Evolutionary conservation across 1,284 basidiomycete genomes (phyloP).

Genomic region (Sporisorium exsertum): DNA sequence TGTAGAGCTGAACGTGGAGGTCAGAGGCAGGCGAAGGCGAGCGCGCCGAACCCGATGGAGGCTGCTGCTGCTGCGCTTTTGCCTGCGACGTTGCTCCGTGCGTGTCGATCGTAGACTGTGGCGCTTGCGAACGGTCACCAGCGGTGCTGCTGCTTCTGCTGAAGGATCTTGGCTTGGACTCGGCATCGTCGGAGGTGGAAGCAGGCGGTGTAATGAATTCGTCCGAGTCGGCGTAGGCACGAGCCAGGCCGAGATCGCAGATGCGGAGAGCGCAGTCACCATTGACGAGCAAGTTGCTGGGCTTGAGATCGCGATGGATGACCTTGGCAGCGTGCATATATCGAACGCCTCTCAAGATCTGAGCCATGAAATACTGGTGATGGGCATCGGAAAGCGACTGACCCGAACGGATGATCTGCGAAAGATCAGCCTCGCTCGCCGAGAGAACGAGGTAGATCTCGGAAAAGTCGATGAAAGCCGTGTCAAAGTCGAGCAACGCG

Average conservation of each 20-base stretch:
- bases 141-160: slow-evolving; percentile 27
- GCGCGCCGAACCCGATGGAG: slow-evolving; percentile 20
- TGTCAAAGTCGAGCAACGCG: slow-evolving; percentile 66
- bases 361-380: slow-evolving; percentile 67
- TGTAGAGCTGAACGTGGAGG: slow-evolving; percentile 47
- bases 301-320: slow-evolving; percentile 68
- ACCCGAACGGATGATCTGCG: slow-evolving; percentile 66
- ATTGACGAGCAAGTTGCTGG: slow-evolving; percentile 68
- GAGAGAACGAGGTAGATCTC: slow-evolving; percentile 67
- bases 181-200: slow-evolving; percentile 17
- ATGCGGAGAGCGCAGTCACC: slow-evolving; percentile 65
- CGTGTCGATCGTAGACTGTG: slow-evolving; percentile 2
- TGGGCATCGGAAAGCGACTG: slow-evolving; percentile 66
- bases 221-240: slow-evolving; percentile 54
- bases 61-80: slow-evolving; percentile 5
- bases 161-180: slow-evolving; percentile 18
- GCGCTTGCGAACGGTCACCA: slow-evolving; percentile 11
- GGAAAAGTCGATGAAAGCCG: slow-evolving; percentile 67
- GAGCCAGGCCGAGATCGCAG: slow-evolving; percentile 67
- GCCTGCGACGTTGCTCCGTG: slow-evolving; percentile 2
- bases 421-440: slow-evolving; percentile 67
- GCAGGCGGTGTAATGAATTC: slow-evolving; percentile 23
- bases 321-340: slow-evolving; percentile 67
- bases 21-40: slow-evolving; percentile 39
- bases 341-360: slow-evolving; percentile 64